phyloP scores from a whole-genome alignment of 306 rosid genomes.

The Calophaca sinica region DNA sequence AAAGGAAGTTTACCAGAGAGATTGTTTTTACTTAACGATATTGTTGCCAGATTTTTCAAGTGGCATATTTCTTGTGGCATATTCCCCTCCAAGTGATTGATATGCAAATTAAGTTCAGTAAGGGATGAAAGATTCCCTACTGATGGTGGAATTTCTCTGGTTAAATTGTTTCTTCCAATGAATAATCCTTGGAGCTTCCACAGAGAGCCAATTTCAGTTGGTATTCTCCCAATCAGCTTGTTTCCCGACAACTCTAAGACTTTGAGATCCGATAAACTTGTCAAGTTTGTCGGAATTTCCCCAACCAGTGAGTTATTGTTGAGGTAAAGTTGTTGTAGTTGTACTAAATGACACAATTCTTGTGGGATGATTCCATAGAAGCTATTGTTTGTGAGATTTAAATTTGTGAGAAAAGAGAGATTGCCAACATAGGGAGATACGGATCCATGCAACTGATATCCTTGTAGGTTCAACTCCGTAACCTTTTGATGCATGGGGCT shows the following conservation, averaged over 20 bases:
- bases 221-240: constrained; percentile 27
- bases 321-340: background rate
- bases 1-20: background rate
- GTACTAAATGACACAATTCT: no score
- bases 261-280: constrained; percentile 3
- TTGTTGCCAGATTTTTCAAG: background rate
- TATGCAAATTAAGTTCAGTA: background rate
- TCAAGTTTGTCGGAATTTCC: constrained; percentile 39
- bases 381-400: background rate
- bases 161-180: constrained; percentile 26
- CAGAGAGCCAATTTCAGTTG: background rate
- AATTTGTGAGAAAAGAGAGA: background rate
- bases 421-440: constrained; percentile 11
- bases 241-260: background rate
- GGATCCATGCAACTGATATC: constrained; percentile 1
- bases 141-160: constrained; percentile 36
- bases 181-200: background rate
- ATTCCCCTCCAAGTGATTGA: constrained; percentile 10
- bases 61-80: constrained; percentile 42
- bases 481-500: constrained; percentile 14
- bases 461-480: background rate
- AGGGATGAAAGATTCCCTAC: constrained; percentile 33
- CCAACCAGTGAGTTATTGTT: background rate
- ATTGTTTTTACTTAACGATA: background rate
- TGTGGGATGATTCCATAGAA: background rate